Conservation (phyloP, 257 asterid genomes). For the Craterostigma plantagineum region DNA sequence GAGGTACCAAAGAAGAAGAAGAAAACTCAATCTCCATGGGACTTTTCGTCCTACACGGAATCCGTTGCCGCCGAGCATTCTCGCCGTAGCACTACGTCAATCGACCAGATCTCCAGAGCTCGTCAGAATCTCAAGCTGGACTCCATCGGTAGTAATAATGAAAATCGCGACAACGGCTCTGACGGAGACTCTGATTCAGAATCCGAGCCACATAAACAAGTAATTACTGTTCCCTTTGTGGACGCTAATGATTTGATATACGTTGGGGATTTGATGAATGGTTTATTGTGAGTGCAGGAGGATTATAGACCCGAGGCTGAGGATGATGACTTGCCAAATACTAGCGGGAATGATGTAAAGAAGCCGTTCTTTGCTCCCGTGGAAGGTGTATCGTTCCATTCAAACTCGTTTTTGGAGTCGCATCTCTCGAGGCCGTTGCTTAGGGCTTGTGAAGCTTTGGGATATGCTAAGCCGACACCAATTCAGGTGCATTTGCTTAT, state of each 20-base stretch:
- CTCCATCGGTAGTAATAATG: constrained; percentile 19
- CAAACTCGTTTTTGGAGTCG: constrained; percentile 66
- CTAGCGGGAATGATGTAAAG: constrained; percentile 23
- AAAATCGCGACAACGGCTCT: constrained; percentile 16
- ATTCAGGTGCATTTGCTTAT: constrained; percentile 47
- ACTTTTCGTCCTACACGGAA: constrained; percentile 66
- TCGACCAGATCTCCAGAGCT: constrained; percentile 61
- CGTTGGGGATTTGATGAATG: too few relatives aligned
- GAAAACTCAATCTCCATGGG: constrained; percentile 87
- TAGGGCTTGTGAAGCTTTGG: constrained; percentile 79
- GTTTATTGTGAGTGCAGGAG: constrained; percentile 33
- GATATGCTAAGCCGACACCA: constrained; percentile 78
- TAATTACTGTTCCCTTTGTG: too few relatives aligned
- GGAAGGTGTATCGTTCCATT: constrained; percentile 67
- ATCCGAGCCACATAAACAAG: constrained; percentile 36
- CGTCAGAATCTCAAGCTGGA: constrained; percentile 31
- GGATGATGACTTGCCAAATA: constrained; percentile 25
- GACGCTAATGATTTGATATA: too few relatives aligned
- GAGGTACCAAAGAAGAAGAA: constrained; percentile 13
- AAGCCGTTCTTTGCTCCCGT: constrained; percentile 41
- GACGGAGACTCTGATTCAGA: constrained; percentile 30
- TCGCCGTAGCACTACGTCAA: constrained; percentile 65
- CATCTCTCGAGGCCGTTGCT: constrained; percentile 81
- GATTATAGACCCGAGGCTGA: constrained; percentile 50
- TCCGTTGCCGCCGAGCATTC: constrained; percentile 73